Evolutionary conservation across 768 basidiomycete genomes (phyloP), one percentile per base, ranked within the genome.

Genomic region (Leccinum rimulosum): DNA sequence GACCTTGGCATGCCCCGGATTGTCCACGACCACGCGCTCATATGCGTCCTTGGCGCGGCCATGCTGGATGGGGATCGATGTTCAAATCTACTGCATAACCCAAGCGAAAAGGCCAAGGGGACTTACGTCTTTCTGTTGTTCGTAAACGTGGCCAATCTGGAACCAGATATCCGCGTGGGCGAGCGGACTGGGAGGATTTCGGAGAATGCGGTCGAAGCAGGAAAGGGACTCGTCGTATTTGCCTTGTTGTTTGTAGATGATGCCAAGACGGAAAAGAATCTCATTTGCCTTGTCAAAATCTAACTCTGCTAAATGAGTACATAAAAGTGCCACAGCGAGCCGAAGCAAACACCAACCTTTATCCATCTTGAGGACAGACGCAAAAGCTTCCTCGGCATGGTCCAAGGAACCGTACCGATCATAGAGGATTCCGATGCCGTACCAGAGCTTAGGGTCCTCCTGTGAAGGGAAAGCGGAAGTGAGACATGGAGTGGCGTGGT

Each of bases 111-210:
- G 22, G 19, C 53, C 15, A 19, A 35, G 12, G 14, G 43, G 7
- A 77, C 84, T 75, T 71, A 95, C 95, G 72, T 98, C 95, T 76
- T 94, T 90, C 74, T 96, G 93, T 70, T 97, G 95, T 74, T 98
- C 97, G 67, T 92, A 94, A 19, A 98, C 96, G 69, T 98, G 97
- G 3, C 97, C 97, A 61, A 99, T 97, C 76, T 99, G 97, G 85
- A 98, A 98, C 95, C 95, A 98, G 63, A 99, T 98, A 66, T 99
- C 97, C 57, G 94, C 91, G 66, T 95, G 91, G 15, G 95, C 96
- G 33, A 99, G 86, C 2, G 97, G 97, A 63, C 87, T 89, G 35
- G 96, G 97, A 3, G 97, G 97, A 69, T 92, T 95, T 61, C 91
- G 90, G 55, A 98, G 86, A 63, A 99, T 98, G 70, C 92, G 92